A percentile compares a stretch with the other conserved stretches of the same genome.
These are phyloP conservation scores for Paraleonurus japonicus DNA, from an alignment of 257 asterid species.

Conservation along the genomic window DNA sequence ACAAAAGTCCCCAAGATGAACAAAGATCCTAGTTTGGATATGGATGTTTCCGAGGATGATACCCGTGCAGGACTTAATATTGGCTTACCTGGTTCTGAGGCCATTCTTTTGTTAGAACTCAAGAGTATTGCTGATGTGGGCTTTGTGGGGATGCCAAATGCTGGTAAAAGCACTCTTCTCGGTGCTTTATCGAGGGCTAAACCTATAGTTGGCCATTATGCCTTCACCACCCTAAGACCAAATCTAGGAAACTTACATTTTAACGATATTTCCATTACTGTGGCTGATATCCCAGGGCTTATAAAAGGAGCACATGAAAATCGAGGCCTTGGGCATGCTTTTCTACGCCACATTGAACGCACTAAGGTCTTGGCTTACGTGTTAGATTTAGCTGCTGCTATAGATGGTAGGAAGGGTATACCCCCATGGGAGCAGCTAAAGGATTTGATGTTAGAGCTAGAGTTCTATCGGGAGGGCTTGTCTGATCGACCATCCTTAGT, in stretches of 20 bases:
- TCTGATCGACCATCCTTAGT: constrained; percentile 66
- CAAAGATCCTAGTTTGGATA: constrained; percentile 31
- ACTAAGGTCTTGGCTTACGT: constrained; percentile 86
- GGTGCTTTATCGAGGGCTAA: constrained; percentile 87
- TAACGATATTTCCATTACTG: constrained; percentile 71
- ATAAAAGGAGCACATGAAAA: constrained; percentile 87
- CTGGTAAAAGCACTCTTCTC: constrained; percentile 95
- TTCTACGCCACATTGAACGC: constrained; percentile 84
- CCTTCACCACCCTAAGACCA: constrained; percentile 94
- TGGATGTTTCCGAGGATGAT: constrained; percentile 40
- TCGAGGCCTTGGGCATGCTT: constrained; percentile 93
- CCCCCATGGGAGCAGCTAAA: constrained; percentile 87
- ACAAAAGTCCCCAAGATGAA: constrained; percentile 26
- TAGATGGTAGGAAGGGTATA: constrained; percentile 64
- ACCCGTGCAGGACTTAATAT: constrained; percentile 25
- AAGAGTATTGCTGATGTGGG: constrained; percentile 95
- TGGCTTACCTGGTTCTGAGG: constrained; percentile 75
- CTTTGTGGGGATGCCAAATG: constrained; percentile 94
- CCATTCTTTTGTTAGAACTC: constrained; percentile 68
- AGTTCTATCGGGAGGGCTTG: constrained; percentile 65
- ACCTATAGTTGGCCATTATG: constrained; percentile 82
- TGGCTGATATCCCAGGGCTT: constrained; percentile 92
- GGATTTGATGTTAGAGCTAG: constrained; percentile 74
- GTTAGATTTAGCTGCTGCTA: constrained; percentile 66
- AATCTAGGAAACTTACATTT: constrained; percentile 72